A percentile compares a stretch with the other conserved stretches of the same genome.
Conservation (phyloP, 805 yeast genomes). For the Debaryomyces maramus region DNA sequence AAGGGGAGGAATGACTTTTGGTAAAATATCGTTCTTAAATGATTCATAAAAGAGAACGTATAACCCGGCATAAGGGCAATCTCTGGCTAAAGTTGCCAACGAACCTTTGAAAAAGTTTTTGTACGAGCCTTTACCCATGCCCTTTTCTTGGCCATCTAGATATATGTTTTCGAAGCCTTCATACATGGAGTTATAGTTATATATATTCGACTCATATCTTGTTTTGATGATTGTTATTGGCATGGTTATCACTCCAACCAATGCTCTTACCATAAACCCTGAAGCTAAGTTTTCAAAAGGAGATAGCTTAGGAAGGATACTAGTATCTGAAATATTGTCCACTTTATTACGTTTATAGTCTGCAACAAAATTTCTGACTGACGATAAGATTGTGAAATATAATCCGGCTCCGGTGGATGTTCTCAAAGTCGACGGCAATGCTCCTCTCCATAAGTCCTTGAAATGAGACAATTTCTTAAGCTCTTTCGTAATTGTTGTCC, state of each 20-base stretch:
- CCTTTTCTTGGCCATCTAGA: constrained; percentile 15
- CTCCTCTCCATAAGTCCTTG: constrained; percentile 85
- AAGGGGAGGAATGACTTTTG: constrained; percentile 25
- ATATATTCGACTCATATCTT: constrained; percentile 79
- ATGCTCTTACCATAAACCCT: constrained; percentile 77
- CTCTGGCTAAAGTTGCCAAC: constrained; percentile 82
- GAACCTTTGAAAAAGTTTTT: constrained; percentile 84
- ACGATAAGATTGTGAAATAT: constrained; percentile 72
- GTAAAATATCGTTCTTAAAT: constrained; percentile 56
- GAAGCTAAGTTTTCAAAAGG: constrained; percentile 67
- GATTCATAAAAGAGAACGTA: constrained; percentile 85
- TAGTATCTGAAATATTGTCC: constrained; percentile 4
- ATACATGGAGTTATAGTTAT: constrained; percentile 61
- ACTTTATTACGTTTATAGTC: constrained; percentile 14
- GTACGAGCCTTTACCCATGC: constrained; percentile 33
- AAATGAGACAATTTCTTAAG: constrained; percentile 42
- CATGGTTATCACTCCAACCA: constrained; percentile 88
- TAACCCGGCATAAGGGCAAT: constrained; percentile 95
- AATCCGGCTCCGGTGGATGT: constrained; percentile 90
- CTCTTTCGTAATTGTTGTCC: constrained; percentile 38
- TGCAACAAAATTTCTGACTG: constrained; percentile 55
- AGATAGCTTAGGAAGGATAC: constrained; percentile 65
- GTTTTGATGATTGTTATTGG: constrained; percentile 91
- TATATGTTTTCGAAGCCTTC: constrained; percentile 63
- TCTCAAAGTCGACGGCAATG: constrained; percentile 84